Percentiles rank a stretch among this genome's conserved stretches.
phyloP scores from a whole-genome alignment of 768 basidiomycete genomes.

The Amanita brunnescens region DNA sequence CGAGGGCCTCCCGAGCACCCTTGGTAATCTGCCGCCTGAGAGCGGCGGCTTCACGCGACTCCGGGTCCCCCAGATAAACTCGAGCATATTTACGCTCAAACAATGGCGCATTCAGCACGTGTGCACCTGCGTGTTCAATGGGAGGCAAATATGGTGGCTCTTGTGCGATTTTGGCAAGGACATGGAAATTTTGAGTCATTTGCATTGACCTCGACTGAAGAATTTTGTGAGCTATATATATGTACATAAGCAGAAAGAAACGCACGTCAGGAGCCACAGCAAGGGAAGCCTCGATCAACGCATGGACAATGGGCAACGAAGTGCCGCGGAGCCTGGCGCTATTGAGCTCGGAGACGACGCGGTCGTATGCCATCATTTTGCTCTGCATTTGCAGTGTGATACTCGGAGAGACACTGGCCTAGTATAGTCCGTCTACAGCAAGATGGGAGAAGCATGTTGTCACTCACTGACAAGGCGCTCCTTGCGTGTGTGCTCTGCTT shows the following conservation, averaged over 20 bases:
- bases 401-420: slow-evolving; percentile 38
- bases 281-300: slow-evolving; percentile 58
- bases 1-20: slow-evolving; percentile 74
- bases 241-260: slow-evolving; percentile 5
- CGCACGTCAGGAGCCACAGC: slow-evolving; percentile 52
- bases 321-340: slow-evolving; percentile 58
- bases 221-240: slow-evolving; percentile 1
- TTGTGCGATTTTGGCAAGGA: slow-evolving; percentile 65
- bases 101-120: slow-evolving; percentile 71
- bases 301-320: slow-evolving; percentile 70
- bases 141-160: slow-evolving; percentile 73
- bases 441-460: neutral
- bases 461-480: slow-evolving; percentile 42
- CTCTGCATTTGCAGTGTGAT: slow-evolving; percentile 75
- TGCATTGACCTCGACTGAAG: slow-evolving; percentile 43
- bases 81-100: slow-evolving; percentile 79
- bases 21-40: slow-evolving; percentile 67
- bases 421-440: slow-evolving; percentile 2
- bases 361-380: slow-evolving; percentile 96
- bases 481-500: slow-evolving; percentile 57
- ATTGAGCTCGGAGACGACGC: slow-evolving; percentile 72
- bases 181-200: slow-evolving; percentile 62
- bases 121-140: slow-evolving; percentile 70
- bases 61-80: slow-evolving; percentile 60
- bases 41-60: slow-evolving; percentile 55